Evolutionary conservation across 345 rosid species (phyloP), one percentile per base, ranked within the genome.

Genomic region (Hypericum perforatum): DNA sequence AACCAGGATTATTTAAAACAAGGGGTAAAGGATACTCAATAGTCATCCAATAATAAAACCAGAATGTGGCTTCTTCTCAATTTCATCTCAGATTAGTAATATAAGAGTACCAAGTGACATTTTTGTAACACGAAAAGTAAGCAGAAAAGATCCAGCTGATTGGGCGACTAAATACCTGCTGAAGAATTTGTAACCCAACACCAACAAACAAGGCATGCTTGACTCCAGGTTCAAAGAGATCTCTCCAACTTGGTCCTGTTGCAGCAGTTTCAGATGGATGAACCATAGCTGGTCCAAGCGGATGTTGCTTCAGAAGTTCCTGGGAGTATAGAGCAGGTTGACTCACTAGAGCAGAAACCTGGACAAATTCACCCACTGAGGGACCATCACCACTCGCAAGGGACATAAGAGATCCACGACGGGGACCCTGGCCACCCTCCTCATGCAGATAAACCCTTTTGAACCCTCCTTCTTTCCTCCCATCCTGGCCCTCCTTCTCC

Each of bases 281-380:
- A 64, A 80, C 59, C 98, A 85, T 83, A 53, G 91, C 94, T 39
- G 97, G 97, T 58, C 95, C 98, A 48, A 84, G 59, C 0, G 82
- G 71, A 58, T 78, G 75, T 58, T 74, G 79, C 36, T 66, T 68
- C 63, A 68, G 14, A 54, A 92, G 82, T 64, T 77, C 91, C 71
- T 76, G 75, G 9, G 94, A 68, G 64, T 65, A 92, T 56, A 89
- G 89, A 62, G 95, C 94, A 0, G 95, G 72, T 55, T 76, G 95
- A 73, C 97, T 80, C 59, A 92, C 98, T 82, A 92, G 67, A 59
- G 97, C 98, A 62, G 89, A 67, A 54, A 91, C 97, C 63, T 82
- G 95, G 48, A 89, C 64, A 52, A 71, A 70, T 8, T 82, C 94
- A 57, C 75, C 42, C 12, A 67, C 86, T n/a, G 67, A 70, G 13